phyloP scores from a whole-genome alignment of 306 rosid species.

The Hippophae gyantsensis region DNA sequence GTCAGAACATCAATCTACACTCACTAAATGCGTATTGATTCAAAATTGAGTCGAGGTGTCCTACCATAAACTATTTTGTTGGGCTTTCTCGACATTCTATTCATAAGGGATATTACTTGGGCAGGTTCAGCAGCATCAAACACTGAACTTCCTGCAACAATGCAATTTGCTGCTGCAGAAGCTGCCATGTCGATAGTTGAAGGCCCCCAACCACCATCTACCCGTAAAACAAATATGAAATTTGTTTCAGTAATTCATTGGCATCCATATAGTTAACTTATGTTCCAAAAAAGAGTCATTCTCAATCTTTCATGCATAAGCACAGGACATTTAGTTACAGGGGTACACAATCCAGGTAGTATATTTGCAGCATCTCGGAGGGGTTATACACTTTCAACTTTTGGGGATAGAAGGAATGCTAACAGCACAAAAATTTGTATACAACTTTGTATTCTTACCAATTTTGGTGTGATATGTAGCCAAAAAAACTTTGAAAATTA shows the following conservation, averaged over 20 bases:
- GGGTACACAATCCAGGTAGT: background rate
- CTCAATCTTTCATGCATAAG: background rate
- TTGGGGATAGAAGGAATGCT: no score
- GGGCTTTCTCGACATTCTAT: slow-evolving; percentile 53
- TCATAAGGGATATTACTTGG: slow-evolving; percentile 60
- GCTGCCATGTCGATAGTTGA: slow-evolving; percentile 76
- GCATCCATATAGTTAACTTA: slow-evolving; percentile 1
- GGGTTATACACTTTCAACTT: no score
- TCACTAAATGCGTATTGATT: no score
- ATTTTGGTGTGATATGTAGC: no score
- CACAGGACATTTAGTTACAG: background rate
- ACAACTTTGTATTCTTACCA: no score
- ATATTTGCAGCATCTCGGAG: no score
- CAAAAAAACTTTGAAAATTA: no score
- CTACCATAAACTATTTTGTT: slow-evolving; percentile 29
- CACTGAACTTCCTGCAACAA: slow-evolving; percentile 96
- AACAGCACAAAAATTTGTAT: no score
- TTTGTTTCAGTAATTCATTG: slow-evolving; percentile 1
- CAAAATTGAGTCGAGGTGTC: no score
- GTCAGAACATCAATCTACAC: no score
- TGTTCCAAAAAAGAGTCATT: background rate
- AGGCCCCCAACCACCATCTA: slow-evolving; percentile 95
- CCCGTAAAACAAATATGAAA: slow-evolving; percentile 38
- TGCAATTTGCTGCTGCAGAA: slow-evolving; percentile 84
- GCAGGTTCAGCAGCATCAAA: slow-evolving; percentile 85